Percentiles rank a stretch among this genome's conserved stretches.
phyloP scores from a whole-genome alignment of 2,329 filamentous ascomycete genomes.

The Curvularia eragrostidis region DNA sequence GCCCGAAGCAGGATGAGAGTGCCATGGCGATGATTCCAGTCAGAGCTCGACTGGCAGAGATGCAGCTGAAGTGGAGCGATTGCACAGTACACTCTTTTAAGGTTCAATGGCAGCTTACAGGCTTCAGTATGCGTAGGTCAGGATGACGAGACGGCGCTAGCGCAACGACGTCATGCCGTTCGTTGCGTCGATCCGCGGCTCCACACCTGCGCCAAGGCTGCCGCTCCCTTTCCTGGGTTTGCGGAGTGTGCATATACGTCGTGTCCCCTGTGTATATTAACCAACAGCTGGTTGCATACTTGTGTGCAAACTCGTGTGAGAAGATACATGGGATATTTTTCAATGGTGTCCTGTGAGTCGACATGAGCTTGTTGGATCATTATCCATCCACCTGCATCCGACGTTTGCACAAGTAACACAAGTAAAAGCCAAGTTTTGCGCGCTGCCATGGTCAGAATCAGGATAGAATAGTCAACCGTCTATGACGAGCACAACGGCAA shows the following conservation, averaged over 20 bases:
- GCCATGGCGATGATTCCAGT: slow-evolving; percentile 54
- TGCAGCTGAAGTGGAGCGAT: slow-evolving; percentile 8
- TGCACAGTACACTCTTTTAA: background rate
- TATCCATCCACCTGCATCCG: background rate
- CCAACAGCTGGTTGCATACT: background rate
- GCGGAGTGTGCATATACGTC: background rate
- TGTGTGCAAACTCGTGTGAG: background rate
- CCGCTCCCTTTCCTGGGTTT: slow-evolving; percentile 1
- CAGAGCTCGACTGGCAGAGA: background rate
- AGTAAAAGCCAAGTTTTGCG: background rate
- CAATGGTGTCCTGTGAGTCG: too few relatives aligned
- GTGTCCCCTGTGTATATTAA: slow-evolving; percentile 1
- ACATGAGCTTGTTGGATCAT: background rate
- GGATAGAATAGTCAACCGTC: background rate
- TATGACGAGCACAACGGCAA: background rate
- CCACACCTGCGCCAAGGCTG: slow-evolving; percentile 15
- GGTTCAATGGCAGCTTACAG: slow-evolving; percentile 9
- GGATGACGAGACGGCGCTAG: slow-evolving; percentile 17
- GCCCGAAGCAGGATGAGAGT: slow-evolving; percentile 66
- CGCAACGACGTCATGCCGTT: slow-evolving; percentile 17
- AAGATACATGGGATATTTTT: background rate
- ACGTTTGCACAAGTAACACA: background rate
- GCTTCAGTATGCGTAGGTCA: slow-evolving; percentile 14
- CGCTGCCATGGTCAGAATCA: background rate
- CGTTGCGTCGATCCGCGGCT: slow-evolving; percentile 14